Conservation (phyloP, 2,329 filamentous ascomycete genomes). For the Pseudogymnoascus sp. region DNA sequence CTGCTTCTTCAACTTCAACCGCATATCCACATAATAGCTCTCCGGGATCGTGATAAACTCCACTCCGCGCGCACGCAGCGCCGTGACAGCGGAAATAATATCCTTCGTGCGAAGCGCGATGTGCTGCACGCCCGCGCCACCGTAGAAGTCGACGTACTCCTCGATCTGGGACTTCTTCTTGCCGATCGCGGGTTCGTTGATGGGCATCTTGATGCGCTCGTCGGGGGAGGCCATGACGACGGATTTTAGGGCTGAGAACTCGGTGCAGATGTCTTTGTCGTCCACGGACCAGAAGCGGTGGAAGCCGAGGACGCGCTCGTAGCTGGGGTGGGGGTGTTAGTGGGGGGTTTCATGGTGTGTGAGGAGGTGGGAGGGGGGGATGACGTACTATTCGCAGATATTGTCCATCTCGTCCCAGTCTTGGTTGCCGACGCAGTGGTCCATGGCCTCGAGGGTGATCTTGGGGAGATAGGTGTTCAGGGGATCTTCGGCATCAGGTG, state of each 20-base stretch:
- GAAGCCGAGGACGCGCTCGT: slow-evolving; percentile 84
- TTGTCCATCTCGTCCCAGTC: slow-evolving; percentile 81
- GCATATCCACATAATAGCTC: slow-evolving; percentile 80
- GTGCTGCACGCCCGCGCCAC: slow-evolving; percentile 84
- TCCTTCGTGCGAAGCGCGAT: slow-evolving; percentile 77
- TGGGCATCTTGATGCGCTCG: slow-evolving; percentile 91
- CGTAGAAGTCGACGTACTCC: slow-evolving; percentile 86
- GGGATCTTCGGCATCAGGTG: slow-evolving; percentile 30
- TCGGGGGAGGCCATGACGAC: slow-evolving; percentile 86
- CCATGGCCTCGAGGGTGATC: slow-evolving; percentile 66
- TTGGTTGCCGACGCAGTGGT: slow-evolving; percentile 97
- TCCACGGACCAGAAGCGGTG: slow-evolving; percentile 97
- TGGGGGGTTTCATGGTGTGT: neutral
- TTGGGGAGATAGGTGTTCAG: slow-evolving; percentile 44
- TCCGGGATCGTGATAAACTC: slow-evolving; percentile 85
- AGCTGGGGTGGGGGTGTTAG: slow-evolving; percentile 33
- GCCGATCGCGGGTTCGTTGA: slow-evolving; percentile 88
- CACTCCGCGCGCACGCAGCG: slow-evolving; percentile 76
- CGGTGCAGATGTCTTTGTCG: slow-evolving; percentile 85
- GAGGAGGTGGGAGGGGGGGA: neutral
- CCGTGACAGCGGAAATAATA: slow-evolving; percentile 69
- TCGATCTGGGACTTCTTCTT: slow-evolving; percentile 93
- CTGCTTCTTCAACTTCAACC: slow-evolving; percentile 56
- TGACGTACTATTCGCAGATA: slow-evolving; percentile 43
- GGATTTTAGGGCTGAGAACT: slow-evolving; percentile 80